phyloP scores from a whole-genome alignment of 2,329 filamentous ascomycete species.

The Sporothrix globosa region DNA sequence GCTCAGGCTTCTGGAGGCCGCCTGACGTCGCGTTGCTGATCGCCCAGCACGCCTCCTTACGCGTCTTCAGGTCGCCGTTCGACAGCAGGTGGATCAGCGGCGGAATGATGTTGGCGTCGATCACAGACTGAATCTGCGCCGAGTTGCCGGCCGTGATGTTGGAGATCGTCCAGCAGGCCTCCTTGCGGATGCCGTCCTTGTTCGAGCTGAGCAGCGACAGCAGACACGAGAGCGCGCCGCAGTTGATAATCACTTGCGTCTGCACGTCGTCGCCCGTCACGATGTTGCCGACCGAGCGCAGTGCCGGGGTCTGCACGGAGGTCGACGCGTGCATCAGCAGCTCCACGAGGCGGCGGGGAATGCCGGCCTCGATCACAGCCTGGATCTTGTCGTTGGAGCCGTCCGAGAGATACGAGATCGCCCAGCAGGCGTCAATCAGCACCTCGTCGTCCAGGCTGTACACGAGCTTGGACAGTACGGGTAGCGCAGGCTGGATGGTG shows the following conservation, averaged over 20 bases:
- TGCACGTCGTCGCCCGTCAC: conserved; percentile 98
- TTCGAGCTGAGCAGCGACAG: conserved; percentile 91
- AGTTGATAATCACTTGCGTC: conserved; percentile 99
- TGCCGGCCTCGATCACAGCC: conserved; percentile 96
- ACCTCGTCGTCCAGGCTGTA: conserved; percentile 99
- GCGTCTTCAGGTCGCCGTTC: conserved; percentile 97
- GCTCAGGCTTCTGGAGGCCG: conserved; percentile 96
- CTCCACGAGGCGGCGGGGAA: conserved; percentile 93
- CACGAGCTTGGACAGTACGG: conserved; percentile 93
- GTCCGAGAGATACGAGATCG: conserved; percentile 97
- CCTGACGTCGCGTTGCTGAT: conserved; percentile 98
- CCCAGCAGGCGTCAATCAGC: conserved; percentile 98
- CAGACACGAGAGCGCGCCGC: conserved; percentile 88
- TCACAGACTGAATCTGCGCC: conserved; percentile 92
- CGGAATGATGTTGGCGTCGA: conserved; percentile 95
- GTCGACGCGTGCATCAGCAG: conserved; percentile 97
- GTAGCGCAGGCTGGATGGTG: conserved; percentile 90
- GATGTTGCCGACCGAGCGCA: conserved; percentile 97
- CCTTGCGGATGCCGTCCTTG: conserved; percentile 98
- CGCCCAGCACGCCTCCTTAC: conserved; percentile 99
- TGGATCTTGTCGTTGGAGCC: conserved; percentile 99
- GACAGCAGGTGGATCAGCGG: conserved; percentile 94
- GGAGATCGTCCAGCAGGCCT: conserved; percentile 99
- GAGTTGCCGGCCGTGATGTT: conserved; percentile 99
- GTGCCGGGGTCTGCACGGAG: conserved; percentile 94